A percentile compares a stretch with the other conserved stretches of the same genome.
These are phyloP conservation scores for Simplicillium sp. DNA, from an alignment of 2,329 filamentous ascomycete genomes.

Conservation along the genomic window DNA sequence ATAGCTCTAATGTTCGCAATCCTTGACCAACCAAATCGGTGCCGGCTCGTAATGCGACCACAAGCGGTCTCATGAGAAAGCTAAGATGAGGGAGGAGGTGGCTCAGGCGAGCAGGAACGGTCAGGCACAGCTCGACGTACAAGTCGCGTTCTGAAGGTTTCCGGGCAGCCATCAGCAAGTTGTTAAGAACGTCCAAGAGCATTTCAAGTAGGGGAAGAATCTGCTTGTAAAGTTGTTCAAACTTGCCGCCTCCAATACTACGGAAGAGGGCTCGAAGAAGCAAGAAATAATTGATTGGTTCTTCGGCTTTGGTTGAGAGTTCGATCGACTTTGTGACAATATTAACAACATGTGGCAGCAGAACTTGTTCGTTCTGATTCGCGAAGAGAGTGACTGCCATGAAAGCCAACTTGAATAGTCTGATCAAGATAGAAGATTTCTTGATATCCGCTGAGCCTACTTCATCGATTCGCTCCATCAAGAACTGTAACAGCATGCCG, in stretches of 20 bases:
- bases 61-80: conserved; percentile 92
- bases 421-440: conserved; percentile 83
- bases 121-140: conserved; percentile 94
- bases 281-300: conserved; percentile 98
- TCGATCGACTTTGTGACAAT: conserved; percentile 97
- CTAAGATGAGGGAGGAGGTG: conserved; percentile 91
- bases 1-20: conserved; percentile 84
- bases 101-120: conserved; percentile 86
- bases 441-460: conserved; percentile 87
- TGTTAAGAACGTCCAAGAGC: conserved; percentile 95
- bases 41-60: conserved; percentile 86
- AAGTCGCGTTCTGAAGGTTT: conserved; percentile 88
- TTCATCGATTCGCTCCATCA: conserved; percentile 94
- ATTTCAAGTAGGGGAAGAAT: conserved; percentile 94
- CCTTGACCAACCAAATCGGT: conserved; percentile 93
- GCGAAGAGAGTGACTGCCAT: conserved; percentile 99
- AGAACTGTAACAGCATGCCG: conserved; percentile 92
- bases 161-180: conserved; percentile 77
- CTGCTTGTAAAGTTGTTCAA: conserved; percentile 97
- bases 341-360: conserved; percentile 91
- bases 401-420: conserved; percentile 95
- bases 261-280: conserved; percentile 86
- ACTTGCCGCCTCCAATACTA: conserved; percentile 93
- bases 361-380: conserved; percentile 85
- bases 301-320: conserved; percentile 86